Base-by-base conservation (phyloP, 495 filamentous ascomycete species). In the Penicillium nucicola region DNA sequence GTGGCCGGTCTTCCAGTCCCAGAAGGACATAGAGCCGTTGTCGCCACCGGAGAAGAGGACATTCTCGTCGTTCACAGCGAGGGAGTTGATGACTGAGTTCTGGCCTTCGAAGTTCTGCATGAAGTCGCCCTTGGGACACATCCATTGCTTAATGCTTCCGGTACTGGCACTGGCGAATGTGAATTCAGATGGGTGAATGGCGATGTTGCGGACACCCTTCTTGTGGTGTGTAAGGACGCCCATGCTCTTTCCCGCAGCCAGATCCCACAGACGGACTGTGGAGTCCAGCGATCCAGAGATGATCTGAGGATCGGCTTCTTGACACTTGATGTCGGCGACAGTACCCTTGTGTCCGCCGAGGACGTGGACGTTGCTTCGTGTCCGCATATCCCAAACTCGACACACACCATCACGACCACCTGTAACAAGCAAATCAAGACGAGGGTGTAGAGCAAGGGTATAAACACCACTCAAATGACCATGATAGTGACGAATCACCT, bases 41-140 rank as follows among this genome's bases (percentile, higher is more conserved):
- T 99, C 95, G 40, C 87, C 92, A 10, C 95, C 95, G 10, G 91
- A 95, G 70, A 97, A 97, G 22, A 97, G 69, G 9, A 97, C 88
- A 58, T 96, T 91, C 62, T 96, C 89, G 52, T 96, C 89, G 65
- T 99, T 99, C 30, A 90, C 89, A 30, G 86, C 74, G n/a, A 99
- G 68, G 0, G 89, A 90, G 66, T 99, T 99, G 74, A 97, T 93
- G 67, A 99, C 89, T 38, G 89, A 81, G 57, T 97, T 96, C 55
- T 96, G 92, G 33, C 92, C 92, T 35, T 97, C 92, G 62, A 97
- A 99, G 70, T 97, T 97, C 72, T 96, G 91, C 95, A 99, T 99
- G 67, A 99, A 96, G 25, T 88, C 90, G 32, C 92, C 95, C 69
- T 96, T 92, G 14, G 95, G 95, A 60, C 91, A 97, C 68, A 97